Conservation (phyloP, 106 monocot species). For the Dendrobium nobile region DNA sequence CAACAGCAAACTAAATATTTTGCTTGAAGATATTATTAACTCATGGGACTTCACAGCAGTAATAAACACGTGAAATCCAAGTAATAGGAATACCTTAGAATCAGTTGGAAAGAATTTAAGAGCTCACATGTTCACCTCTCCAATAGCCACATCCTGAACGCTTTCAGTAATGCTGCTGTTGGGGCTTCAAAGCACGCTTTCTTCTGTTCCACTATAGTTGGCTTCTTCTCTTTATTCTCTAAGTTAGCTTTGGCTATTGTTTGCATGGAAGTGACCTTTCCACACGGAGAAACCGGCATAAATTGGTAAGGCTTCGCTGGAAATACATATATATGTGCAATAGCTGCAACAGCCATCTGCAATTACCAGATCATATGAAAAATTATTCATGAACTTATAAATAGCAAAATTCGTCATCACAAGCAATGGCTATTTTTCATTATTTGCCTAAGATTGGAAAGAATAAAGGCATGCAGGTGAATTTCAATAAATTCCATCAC, state of each 20-base stretch:
- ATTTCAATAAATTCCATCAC: not conserved
- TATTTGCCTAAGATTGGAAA: not conserved
- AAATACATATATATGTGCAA: constrained; percentile 68
- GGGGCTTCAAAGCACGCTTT: constrained; percentile 59
- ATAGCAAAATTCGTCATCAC: not conserved
- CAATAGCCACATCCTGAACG: constrained; percentile 75
- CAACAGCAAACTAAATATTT: too few species aligned
- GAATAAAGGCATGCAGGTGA: not conserved
- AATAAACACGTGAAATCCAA: too few species aligned
- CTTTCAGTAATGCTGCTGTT: constrained; percentile 68
- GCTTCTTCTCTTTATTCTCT: constrained; percentile 17
- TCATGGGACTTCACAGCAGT: too few species aligned
- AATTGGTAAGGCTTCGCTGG: constrained; percentile 44
- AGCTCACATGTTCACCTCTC: constrained; percentile 70
- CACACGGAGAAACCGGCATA: constrained; percentile 25
- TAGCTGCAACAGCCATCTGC: constrained; percentile 88
- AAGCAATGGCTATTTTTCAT: not conserved
- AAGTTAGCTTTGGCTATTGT: constrained; percentile 34
- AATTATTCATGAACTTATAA: not conserved
- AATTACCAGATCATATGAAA: not conserved
- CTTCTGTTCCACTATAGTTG: constrained; percentile 35
- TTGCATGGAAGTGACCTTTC: constrained; percentile 22
- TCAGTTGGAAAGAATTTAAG: too few species aligned
- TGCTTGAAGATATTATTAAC: too few species aligned
- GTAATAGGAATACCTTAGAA: too few species aligned